phyloP scores from a whole-genome alignment of 2,329 filamentous ascomycete genomes.

The Blastomyces percursus region DNA sequence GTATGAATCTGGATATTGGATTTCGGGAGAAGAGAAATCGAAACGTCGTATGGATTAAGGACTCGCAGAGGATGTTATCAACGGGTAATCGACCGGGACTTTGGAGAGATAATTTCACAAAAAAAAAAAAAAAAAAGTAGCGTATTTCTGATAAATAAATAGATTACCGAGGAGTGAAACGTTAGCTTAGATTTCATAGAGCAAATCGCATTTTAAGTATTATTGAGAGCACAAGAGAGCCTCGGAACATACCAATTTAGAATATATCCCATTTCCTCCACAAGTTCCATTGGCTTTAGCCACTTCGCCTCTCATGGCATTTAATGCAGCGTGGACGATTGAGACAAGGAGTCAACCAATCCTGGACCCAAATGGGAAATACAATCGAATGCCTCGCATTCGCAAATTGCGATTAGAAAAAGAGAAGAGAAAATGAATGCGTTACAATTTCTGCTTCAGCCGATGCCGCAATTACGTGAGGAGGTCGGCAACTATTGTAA shows the following conservation, averaged over 20 bases:
- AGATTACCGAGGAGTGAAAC: not conserved
- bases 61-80: not conserved
- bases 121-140: not conserved
- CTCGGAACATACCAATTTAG: slow-evolving; percentile 12
- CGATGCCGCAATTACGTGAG: slow-evolving; percentile 12
- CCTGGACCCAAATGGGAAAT: not conserved
- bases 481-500: slow-evolving; percentile 17
- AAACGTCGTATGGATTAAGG: not conserved
- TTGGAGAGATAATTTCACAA: not conserved
- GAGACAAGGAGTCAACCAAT: not conserved
- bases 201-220: not conserved
- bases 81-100: too few species aligned
- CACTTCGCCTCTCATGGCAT: not conserved
- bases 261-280: slow-evolving; percentile 16
- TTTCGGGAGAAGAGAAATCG: not conserved
- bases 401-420: not conserved
- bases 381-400: not conserved
- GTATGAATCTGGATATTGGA: not conserved
- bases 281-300: slow-evolving; percentile 4
- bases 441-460: not conserved
- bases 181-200: not conserved
- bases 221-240: not conserved
- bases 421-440: not conserved
- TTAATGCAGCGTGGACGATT: not conserved
- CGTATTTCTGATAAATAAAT: not conserved